A percentile compares a stretch with the other conserved stretches of the same genome.
These are phyloP conservation scores for Tremella fuciformis DNA, from an alignment of 768 basidiomycete species.

Conservation along the genomic window DNA sequence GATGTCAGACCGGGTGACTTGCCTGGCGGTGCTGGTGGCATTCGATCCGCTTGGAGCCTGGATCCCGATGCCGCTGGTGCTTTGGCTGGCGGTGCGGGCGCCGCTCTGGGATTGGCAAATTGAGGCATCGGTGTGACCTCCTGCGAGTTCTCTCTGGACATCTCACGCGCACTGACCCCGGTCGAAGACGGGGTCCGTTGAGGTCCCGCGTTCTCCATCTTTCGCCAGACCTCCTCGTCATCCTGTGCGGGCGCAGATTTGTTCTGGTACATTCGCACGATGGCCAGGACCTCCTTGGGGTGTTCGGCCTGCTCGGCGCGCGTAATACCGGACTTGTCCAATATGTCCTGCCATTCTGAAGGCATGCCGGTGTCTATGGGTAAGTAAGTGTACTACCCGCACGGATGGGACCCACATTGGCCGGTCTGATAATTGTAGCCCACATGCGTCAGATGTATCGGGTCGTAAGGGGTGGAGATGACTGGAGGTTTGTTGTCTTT, in stretches of 20 bases:
- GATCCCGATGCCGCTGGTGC: conserved; percentile 17
- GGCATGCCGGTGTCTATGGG: conserved; percentile 66
- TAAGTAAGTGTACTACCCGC: not conserved
- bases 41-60: conserved; percentile 34
- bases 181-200: conserved; percentile 20
- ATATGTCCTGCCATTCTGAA: conserved; percentile 96
- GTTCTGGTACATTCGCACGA: conserved; percentile 97
- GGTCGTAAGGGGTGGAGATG: conserved; percentile 97
- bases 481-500: conserved; percentile 57
- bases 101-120: conserved; percentile 49
- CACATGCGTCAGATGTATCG: conserved; percentile 97
- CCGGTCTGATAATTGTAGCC: conserved; percentile 98
- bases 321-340: conserved; percentile 88
- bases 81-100: conserved; percentile 44
- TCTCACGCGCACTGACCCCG: conserved; percentile 16
- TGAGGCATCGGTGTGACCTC: conserved; percentile 26
- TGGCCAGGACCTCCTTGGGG: conserved; percentile 86
- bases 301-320: conserved; percentile 94
- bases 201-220: conserved; percentile 40
- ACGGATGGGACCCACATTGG: conserved; percentile 60
- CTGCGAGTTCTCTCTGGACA: conserved; percentile 40
- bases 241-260: conserved; percentile 57
- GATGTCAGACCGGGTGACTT: conserved; percentile 37
- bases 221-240: conserved; percentile 57
- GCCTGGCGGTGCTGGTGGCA: conserved; percentile 38